phyloP scores from a whole-genome alignment of 2,329 filamentous ascomycete species.

The Pseudocercospora crystallina region DNA sequence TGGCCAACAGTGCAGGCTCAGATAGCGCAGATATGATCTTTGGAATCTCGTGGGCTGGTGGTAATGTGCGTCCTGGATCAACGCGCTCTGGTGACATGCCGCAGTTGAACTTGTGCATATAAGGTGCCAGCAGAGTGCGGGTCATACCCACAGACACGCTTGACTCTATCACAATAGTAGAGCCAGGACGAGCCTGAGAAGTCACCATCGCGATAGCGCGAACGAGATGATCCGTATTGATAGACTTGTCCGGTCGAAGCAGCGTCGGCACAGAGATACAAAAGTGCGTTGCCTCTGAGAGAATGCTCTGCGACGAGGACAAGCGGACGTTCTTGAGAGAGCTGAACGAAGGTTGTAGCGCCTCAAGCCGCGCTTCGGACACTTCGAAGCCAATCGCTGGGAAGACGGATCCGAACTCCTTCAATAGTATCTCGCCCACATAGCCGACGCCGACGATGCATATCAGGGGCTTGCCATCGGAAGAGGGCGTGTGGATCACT shows the following conservation, averaged over 20 bases:
- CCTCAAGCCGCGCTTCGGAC: slow-evolving; percentile 40
- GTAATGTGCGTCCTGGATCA: slow-evolving; percentile 22
- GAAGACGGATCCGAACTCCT: slow-evolving; percentile 22
- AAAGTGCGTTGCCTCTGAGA: slow-evolving; percentile 51
- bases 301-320: slow-evolving; percentile 40
- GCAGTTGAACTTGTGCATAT: slow-evolving; percentile 39
- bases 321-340: slow-evolving; percentile 37
- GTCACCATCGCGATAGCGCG: slow-evolving; percentile 47
- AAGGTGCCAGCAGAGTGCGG: slow-evolving; percentile 48
- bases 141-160: slow-evolving; percentile 59
- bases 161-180: slow-evolving; percentile 54
- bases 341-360: slow-evolving; percentile 31
- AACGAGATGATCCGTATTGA: slow-evolving; percentile 50
- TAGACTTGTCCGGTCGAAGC: slow-evolving; percentile 47
- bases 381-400: slow-evolving; percentile 44
- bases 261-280: slow-evolving; percentile 57
- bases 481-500: slow-evolving; percentile 4
- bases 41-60: slow-evolving; percentile 43
- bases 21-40: slow-evolving; percentile 56
- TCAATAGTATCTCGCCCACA: slow-evolving; percentile 23
- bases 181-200: slow-evolving; percentile 44
- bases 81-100: slow-evolving; percentile 39
- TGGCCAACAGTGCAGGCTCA: slow-evolving; percentile 47
- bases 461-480: slow-evolving; percentile 8
- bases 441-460: slow-evolving; percentile 25